Evolutionary conservation across 2,329 filamentous ascomycete species (phyloP).

Genomic region (Clonostachys solani): DNA sequence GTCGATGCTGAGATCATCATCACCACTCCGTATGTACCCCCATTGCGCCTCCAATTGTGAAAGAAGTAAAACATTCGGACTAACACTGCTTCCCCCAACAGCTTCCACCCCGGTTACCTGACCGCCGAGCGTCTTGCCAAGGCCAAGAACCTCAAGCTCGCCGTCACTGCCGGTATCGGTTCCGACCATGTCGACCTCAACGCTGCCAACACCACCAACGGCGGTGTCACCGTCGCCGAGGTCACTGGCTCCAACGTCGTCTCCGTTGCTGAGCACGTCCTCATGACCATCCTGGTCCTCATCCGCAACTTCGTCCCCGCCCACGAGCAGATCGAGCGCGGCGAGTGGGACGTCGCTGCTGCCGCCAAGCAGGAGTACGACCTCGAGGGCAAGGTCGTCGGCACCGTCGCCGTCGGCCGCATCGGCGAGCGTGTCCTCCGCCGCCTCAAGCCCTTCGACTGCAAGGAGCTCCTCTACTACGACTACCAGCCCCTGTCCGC

Average conservation of each 20-base stretch:
- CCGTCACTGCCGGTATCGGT: slow-evolving; percentile 94
- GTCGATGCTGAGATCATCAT: slow-evolving; percentile 98
- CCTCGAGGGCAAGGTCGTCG: slow-evolving; percentile 94
- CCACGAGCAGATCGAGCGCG: slow-evolving; percentile 84
- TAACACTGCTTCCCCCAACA: slow-evolving; percentile 24
- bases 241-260: slow-evolving; percentile 98
- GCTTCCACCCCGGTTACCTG: slow-evolving; percentile 97
- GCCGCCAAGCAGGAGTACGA: slow-evolving; percentile 99
- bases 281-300: slow-evolving; percentile 97
- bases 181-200: slow-evolving; percentile 98
- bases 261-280: slow-evolving; percentile 96
- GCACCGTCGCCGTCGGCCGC: slow-evolving; percentile 94
- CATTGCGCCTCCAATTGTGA: not conserved
- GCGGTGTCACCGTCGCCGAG: slow-evolving; percentile 93
- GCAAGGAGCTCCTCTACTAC: slow-evolving; percentile 99
- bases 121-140: slow-evolving; percentile 93
- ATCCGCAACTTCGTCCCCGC: slow-evolving; percentile 98
- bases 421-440: slow-evolving; percentile 98
- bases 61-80: not conserved
- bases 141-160: slow-evolving; percentile 98
- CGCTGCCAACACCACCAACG: slow-evolving; percentile 97
- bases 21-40: slow-evolving; percentile 74
- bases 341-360: slow-evolving; percentile 93
- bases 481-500: slow-evolving; percentile 93
- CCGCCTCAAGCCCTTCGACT: slow-evolving; percentile 95